Evolutionary conservation across 140 eudicot genomes (phyloP).

Genomic region (Senecio squalidus): DNA sequence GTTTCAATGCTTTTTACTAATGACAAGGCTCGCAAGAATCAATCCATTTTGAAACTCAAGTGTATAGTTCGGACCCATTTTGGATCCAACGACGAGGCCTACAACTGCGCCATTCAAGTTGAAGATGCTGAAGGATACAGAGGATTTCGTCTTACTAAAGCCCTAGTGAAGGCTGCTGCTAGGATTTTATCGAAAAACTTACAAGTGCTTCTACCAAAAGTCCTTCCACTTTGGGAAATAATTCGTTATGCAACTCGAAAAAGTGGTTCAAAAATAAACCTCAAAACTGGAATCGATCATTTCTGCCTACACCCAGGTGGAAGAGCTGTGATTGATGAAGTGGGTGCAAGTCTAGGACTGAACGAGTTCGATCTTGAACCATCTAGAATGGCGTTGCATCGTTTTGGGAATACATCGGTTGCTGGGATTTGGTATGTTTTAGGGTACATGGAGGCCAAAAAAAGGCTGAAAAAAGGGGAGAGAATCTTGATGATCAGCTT

Average conservation of each 20-base stretch:
- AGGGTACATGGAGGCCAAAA: neutral
- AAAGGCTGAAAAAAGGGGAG: neutral
- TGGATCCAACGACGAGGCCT: constrained; percentile 38
- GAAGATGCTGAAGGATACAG: constrained; percentile 44
- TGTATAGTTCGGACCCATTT: constrained; percentile 38
- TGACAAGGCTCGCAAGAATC: constrained; percentile 12
- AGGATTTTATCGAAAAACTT: constrained; percentile 31
- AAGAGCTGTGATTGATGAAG: constrained; percentile 39
- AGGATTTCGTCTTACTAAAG: constrained; percentile 41
- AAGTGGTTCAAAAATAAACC: constrained; percentile 8
- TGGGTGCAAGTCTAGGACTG: constrained; percentile 26
- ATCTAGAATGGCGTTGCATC: constrained; percentile 40
- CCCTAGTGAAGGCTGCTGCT: constrained; percentile 39
- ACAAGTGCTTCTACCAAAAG: constrained; percentile 29
- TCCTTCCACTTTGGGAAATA: constrained; percentile 38
- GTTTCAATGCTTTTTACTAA: constrained; percentile 54
- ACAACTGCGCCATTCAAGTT: constrained; percentile 33
- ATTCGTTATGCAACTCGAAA: constrained; percentile 19
- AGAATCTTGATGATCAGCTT: neutral
- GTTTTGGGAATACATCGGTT: constrained; percentile 43
- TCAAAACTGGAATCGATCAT: constrained; percentile 31
- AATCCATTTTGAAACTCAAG: constrained; percentile 37
- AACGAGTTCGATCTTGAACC: constrained; percentile 42
- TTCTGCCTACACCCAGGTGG: constrained; percentile 54
- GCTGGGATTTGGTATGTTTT: neutral